phyloP scores from a whole-genome alignment of 164 flowering plant genomes.

The Stephania yunnanensis region DNA sequence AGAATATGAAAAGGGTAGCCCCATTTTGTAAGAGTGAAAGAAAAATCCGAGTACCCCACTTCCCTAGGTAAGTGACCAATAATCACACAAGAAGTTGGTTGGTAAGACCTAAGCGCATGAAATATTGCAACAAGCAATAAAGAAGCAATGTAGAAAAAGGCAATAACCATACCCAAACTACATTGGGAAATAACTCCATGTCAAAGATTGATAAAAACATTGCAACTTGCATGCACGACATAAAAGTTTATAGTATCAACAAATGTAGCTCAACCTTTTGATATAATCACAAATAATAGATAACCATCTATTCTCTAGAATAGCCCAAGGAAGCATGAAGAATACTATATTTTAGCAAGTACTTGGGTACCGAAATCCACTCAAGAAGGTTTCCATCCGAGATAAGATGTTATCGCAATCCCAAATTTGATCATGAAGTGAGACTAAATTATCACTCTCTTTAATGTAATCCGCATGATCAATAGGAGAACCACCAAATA shows the following conservation, averaged over 20 bases:
- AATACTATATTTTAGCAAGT: background rate
- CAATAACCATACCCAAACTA: background rate
- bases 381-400: slow-evolving; percentile 93
- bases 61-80: too few species aligned
- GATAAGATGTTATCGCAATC: slow-evolving; percentile 88
- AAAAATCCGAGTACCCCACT: too few species aligned
- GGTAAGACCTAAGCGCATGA: too few species aligned
- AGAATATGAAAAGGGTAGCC: too few species aligned
- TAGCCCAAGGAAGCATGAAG: too few species aligned
- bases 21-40: too few species aligned
- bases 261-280: background rate
- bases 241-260: background rate
- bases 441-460: slow-evolving; percentile 94
- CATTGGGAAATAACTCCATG: background rate
- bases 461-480: slow-evolving; percentile 73
- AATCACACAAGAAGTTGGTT: too few species aligned
- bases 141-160: background rate
- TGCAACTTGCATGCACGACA: background rate
- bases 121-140: too few species aligned
- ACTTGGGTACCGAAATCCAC: slow-evolving; percentile 76
- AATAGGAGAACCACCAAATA: background rate
- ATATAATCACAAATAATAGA: background rate
- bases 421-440: slow-evolving; percentile 93
- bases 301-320: background rate
- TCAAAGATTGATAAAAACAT: background rate